Conservation (phyloP, 1,284 basidiomycete species). For the Coriolopsis trogii region DNA sequence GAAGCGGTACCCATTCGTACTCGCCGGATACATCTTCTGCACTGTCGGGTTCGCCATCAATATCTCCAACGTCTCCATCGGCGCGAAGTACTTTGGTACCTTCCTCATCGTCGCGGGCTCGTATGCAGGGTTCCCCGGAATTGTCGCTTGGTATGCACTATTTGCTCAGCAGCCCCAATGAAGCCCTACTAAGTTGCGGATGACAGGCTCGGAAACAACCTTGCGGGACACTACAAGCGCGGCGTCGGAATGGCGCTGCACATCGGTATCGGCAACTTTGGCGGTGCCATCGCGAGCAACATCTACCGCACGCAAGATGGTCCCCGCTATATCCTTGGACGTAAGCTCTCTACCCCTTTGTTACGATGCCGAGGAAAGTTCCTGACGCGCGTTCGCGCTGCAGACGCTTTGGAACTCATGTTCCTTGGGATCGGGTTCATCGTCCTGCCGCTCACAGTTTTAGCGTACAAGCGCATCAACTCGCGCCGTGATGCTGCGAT, state of each 20-base stretch:
- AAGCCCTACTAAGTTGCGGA: background rate
- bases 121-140: constrained; percentile 64
- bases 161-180: background rate
- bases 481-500: constrained; percentile 32
- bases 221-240: constrained; percentile 67
- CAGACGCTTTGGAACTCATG: constrained; percentile 70
- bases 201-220: constrained; percentile 59
- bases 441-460: constrained; percentile 47
- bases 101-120: constrained; percentile 64
- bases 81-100: constrained; percentile 68
- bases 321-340: constrained; percentile 64
- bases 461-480: constrained; percentile 61
- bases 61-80: constrained; percentile 50
- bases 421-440: constrained; percentile 68
- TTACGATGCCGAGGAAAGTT: background rate
- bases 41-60: constrained; percentile 70
- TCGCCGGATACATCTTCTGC: constrained; percentile 53
- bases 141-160: constrained; percentile 61
- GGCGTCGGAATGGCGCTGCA: constrained; percentile 65
- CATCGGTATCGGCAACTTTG: constrained; percentile 65
- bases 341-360: constrained; percentile 38
- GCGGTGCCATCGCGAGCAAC: constrained; percentile 59
- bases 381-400: background rate
- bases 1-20: constrained; percentile 63
- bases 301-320: constrained; percentile 61